phyloP scores from a whole-genome alignment of 768 basidiomycete genomes.

The Boletales sp. region DNA sequence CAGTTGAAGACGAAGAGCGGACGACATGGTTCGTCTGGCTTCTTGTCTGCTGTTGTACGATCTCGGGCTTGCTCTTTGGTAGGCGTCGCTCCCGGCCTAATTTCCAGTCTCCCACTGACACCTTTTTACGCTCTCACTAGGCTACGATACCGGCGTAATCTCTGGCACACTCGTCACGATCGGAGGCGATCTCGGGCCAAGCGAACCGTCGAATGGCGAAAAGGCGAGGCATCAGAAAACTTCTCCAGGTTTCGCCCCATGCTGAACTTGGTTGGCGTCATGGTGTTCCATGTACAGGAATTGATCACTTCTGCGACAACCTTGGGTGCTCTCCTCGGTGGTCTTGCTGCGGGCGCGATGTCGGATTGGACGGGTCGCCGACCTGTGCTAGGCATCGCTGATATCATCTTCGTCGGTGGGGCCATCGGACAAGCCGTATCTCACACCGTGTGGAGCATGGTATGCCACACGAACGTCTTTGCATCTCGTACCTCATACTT shows the following conservation, averaged over 20 bases:
- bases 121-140: slow-evolving; percentile 32
- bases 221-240: slow-evolving; percentile 40
- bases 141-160: slow-evolving; percentile 80
- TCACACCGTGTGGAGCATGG: slow-evolving; percentile 70
- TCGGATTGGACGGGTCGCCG: slow-evolving; percentile 72
- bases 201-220: slow-evolving; percentile 53
- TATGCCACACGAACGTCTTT: slow-evolving; percentile 17
- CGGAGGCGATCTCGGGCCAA: slow-evolving; percentile 59
- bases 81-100: slow-evolving; percentile 14
- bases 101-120: too few species aligned
- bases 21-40: slow-evolving; percentile 76
- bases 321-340: slow-evolving; percentile 73
- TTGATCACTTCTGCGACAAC: slow-evolving; percentile 79
- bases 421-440: slow-evolving; percentile 69
- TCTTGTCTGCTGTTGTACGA: slow-evolving; percentile 70
- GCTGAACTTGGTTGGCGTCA: background rate
- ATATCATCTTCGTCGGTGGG: slow-evolving; percentile 71
- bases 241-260: background rate
- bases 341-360: slow-evolving; percentile 61
- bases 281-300: slow-evolving; percentile 44
- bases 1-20: slow-evolving; percentile 61
- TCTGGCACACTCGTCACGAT: slow-evolving; percentile 80
- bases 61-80: slow-evolving; percentile 78
- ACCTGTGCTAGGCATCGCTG: slow-evolving; percentile 61
- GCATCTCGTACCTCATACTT: background rate